Evolutionary conservation across 2,329 filamentous ascomycete species (phyloP).

Genomic region (Nemania abortiva): DNA sequence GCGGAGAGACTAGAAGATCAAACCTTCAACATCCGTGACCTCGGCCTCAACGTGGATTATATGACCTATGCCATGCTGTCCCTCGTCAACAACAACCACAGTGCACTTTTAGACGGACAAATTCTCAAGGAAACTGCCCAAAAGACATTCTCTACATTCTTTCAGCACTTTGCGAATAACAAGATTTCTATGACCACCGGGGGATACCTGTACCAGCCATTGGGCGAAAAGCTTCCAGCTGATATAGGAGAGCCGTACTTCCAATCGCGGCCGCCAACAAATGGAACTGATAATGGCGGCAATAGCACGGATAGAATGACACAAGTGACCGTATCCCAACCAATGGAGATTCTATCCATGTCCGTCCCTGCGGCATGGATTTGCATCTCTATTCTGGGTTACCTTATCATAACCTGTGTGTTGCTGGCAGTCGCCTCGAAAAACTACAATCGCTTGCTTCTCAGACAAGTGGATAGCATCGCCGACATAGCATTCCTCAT

Average conservation of each 20-base stretch:
- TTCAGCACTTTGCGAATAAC: conserved; percentile 22
- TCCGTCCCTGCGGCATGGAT: conserved; percentile 16
- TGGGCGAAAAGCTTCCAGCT: conserved; percentile 10
- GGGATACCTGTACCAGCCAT: conserved; percentile 10
- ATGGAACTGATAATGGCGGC: background rate
- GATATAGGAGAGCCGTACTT: conserved; percentile 4
- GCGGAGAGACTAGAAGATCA: conserved; percentile 9
- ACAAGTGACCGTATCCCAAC: background rate
- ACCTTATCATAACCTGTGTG: conserved; percentile 15
- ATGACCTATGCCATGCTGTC: conserved; percentile 25
- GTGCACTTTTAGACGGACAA: conserved; percentile 6
- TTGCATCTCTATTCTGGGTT: conserved; percentile 11
- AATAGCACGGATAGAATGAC: conserved; percentile 10
- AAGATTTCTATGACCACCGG: conserved; percentile 5
- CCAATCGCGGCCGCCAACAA: background rate
- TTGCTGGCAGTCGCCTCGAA: conserved; percentile 10
- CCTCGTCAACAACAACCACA: conserved; percentile 5
- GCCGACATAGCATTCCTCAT: conserved; percentile 18
- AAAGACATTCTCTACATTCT: conserved; percentile 11
- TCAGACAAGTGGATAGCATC: conserved; percentile 12
- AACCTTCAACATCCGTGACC: conserved; percentile 19
- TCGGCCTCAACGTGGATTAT: conserved; percentile 20
- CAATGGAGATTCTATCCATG: conserved; percentile 16
- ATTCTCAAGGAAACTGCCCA: conserved; percentile 3
- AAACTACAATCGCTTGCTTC: conserved; percentile 14